Evolutionary conservation across 1,284 basidiomycete species (phyloP).

Genomic region (Leccinum olivaceoglutinosum): DNA sequence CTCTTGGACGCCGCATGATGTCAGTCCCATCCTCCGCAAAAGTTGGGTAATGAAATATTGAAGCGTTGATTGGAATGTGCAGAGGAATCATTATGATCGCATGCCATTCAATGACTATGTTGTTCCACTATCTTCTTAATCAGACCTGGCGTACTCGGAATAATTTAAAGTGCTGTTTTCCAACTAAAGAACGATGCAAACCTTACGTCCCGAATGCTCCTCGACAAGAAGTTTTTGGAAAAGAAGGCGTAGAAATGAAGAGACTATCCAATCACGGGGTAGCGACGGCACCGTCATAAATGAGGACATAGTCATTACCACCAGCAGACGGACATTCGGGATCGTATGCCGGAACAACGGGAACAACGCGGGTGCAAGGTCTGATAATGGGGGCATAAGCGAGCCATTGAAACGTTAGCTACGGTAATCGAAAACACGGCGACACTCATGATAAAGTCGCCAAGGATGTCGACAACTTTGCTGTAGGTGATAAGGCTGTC

Average conservation of each 20-base stretch:
- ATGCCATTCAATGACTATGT: constrained; percentile 74
- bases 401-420: constrained; percentile 4
- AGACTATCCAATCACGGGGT: constrained; percentile 79
- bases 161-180: constrained; percentile 61
- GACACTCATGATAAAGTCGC: constrained; percentile 61
- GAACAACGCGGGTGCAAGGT: constrained; percentile 84
- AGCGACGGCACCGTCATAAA: constrained; percentile 78
- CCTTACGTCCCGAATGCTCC: constrained; percentile 80
- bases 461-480: constrained; percentile 73
- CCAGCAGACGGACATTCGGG: constrained; percentile 88
- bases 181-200: constrained; percentile 74
- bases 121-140: constrained; percentile 50
- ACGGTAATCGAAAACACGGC: constrained; percentile 4
- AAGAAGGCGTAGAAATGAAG: constrained; percentile 76
- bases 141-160: constrained; percentile 42
- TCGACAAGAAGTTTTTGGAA: constrained; percentile 95
- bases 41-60: constrained; percentile 66
- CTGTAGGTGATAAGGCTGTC: constrained; percentile 80
- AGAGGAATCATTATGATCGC: constrained; percentile 88
- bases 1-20: constrained; percentile 43
- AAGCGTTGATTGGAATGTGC: constrained; percentile 72
- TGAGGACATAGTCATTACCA: constrained; percentile 84
- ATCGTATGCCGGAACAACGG: constrained; percentile 99
- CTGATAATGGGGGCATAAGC: constrained; percentile 63
- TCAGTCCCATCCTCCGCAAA: constrained; percentile 40